Evolutionary conservation across 345 rosid genomes (phyloP).

Genomic region (Aquilaria yunnanensis): DNA sequence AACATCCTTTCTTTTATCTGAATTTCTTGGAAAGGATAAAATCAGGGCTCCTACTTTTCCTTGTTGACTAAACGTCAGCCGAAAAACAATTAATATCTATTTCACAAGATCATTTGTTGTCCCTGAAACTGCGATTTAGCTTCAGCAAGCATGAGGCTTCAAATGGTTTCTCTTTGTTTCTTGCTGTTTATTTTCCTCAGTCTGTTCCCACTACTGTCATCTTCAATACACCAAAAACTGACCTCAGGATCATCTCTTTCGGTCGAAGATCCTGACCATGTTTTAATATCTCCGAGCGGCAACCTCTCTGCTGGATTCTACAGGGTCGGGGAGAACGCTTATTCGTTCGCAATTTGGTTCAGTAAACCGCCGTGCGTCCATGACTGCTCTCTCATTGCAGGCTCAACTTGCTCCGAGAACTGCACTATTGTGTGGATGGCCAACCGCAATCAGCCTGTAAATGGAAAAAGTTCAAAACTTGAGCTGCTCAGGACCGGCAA

Average conservation of each 20-base stretch:
- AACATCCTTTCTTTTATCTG: too few relatives aligned
- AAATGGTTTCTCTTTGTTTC: not conserved
- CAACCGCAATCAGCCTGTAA: constrained; percentile 24
- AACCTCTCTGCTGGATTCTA: constrained; percentile 25
- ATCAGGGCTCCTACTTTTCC: too few relatives aligned
- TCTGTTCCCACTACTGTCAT: not conserved
- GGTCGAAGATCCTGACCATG: constrained; percentile 13
- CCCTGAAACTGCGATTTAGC: too few relatives aligned
- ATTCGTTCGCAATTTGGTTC: constrained; percentile 25
- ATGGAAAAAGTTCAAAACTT: constrained; percentile 24
- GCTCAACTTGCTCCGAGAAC: not conserved
- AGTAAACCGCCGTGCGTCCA: not conserved
- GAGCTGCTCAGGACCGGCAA: constrained; percentile 7
- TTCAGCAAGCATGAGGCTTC: not conserved
- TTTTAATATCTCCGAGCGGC: constrained; percentile 14
- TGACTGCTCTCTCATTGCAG: too few relatives aligned
- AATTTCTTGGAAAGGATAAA: too few relatives aligned
- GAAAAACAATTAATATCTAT: too few relatives aligned
- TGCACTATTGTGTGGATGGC: constrained; percentile 30
- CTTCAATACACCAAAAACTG: constrained; percentile 1
- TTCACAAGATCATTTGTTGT: too few relatives aligned
- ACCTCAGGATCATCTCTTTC: constrained; percentile 25
- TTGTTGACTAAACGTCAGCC: too few relatives aligned
- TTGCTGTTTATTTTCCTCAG: not conserved
- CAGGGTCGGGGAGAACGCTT: constrained; percentile 24